Evolutionary conservation across 192 early-diverging fungal species (phyloP).

Genomic region (Gryganskiella cystojenkinii): DNA sequence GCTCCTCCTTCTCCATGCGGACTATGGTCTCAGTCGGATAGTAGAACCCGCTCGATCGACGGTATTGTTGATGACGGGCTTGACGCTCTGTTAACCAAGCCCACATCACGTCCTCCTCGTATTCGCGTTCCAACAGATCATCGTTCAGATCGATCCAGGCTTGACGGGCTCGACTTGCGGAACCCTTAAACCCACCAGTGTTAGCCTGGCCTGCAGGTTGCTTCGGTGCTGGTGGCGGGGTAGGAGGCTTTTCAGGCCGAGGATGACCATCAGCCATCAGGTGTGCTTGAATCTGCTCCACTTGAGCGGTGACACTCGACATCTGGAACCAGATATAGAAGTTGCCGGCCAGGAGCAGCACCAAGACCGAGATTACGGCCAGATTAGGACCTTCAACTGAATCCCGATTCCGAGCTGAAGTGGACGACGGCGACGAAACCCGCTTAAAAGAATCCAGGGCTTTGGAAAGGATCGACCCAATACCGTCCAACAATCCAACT

Average conservation of each 20-base stretch:
- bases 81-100: conserved; percentile 43
- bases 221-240: conserved; percentile 6
- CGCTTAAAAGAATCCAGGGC: not conserved
- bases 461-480: conserved; percentile 7
- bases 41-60: conserved; percentile 3
- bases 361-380: conserved; percentile 12
- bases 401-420: not conserved
- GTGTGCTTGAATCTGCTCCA: conserved; percentile 32
- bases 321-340: conserved; percentile 41
- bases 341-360: conserved; percentile 40
- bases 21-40: not conserved
- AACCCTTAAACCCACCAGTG: too few species aligned
- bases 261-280: conserved; percentile 11
- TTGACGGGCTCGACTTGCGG: not conserved
- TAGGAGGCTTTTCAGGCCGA: not conserved
- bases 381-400: conserved; percentile 7
- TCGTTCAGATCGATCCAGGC: conserved; percentile 3
- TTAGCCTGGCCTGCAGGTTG: not conserved
- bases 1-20: not conserved
- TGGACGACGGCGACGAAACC: not conserved
- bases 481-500: not conserved
- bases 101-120: conserved; percentile 53
- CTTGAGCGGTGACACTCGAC: conserved; percentile 28
- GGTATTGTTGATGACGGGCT: conserved; percentile 35
- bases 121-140: conserved; percentile 14